Conservation (phyloP, 2,329 filamentous ascomycete species). For the Fusarium haematococcum region DNA sequence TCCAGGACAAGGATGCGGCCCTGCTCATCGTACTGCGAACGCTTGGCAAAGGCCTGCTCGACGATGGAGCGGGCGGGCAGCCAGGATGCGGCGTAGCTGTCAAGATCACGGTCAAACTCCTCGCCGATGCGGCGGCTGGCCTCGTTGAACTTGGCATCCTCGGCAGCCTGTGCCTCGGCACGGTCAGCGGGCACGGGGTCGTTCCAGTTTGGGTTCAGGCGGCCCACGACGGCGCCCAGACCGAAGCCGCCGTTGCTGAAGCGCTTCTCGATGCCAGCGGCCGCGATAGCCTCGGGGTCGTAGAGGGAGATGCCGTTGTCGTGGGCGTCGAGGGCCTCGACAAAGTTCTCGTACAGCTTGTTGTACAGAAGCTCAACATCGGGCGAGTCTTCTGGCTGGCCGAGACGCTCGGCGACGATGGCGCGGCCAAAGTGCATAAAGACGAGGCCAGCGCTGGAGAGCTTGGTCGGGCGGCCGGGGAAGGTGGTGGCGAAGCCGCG, state of each 20-base stretch:
- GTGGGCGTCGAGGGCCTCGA: conserved; percentile 97
- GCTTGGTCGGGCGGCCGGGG: conserved; percentile 85
- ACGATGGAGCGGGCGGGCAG: conserved; percentile 87
- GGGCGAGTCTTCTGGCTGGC: conserved; percentile 67
- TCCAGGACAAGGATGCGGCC: conserved; percentile 87
- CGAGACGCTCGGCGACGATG: conserved; percentile 74
- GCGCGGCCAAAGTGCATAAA: conserved; percentile 94
- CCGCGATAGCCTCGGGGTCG: conserved; percentile 75
- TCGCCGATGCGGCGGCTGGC: conserved; percentile 89
- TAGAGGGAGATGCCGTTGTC: conserved; percentile 94
- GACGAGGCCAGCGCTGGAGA: conserved; percentile 92
- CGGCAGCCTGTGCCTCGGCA: conserved; percentile 72
- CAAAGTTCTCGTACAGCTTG: conserved; percentile 92
- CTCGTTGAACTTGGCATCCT: conserved; percentile 82
- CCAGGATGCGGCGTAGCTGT: conserved; percentile 82
- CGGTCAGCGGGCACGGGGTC: conserved; percentile 67
- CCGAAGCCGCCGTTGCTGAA: conserved; percentile 87
- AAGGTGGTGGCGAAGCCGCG: conserved; percentile 89
- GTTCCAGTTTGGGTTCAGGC: conserved; percentile 86
- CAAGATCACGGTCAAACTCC: conserved; percentile 85
- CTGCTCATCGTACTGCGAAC: conserved; percentile 74
- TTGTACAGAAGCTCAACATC: conserved; percentile 82
- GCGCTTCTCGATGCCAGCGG: conserved; percentile 81
- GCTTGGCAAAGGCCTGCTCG: conserved; percentile 77
- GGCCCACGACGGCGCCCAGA: conserved; percentile 84